phyloP scores from a whole-genome alignment of 1,284 basidiomycete species.

The Meira nashicola region DNA sequence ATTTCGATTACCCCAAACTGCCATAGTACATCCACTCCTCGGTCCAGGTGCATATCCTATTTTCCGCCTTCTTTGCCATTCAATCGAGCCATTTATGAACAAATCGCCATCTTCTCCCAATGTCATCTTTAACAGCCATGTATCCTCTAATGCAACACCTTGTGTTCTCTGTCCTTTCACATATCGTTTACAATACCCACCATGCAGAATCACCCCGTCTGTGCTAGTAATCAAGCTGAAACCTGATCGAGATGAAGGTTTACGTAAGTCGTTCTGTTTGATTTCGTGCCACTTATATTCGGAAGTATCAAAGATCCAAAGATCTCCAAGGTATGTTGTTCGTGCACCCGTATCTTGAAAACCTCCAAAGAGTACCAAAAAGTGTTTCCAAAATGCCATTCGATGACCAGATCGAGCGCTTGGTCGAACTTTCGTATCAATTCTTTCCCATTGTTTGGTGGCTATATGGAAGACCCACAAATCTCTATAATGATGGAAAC shows the following conservation, averaged over 20 bases:
- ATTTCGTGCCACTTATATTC: constrained; percentile 83
- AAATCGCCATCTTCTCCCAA: constrained; percentile 33
- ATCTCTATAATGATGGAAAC: constrained; percentile 85
- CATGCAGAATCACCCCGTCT: constrained; percentile 78
- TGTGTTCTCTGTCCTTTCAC: constrained; percentile 76
- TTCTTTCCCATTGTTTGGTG: constrained; percentile 72
- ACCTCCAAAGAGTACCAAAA: constrained; percentile 74
- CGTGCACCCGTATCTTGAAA: constrained; percentile 72
- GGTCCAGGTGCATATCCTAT: constrained; percentile 61
- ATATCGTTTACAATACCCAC: constrained; percentile 90
- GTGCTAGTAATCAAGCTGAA: constrained; percentile 77
- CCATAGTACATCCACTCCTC: constrained; percentile 75
- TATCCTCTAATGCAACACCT: constrained; percentile 75
- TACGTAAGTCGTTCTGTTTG: constrained; percentile 55
- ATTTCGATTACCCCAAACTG: constrained; percentile 63
- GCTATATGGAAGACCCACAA: constrained; percentile 47
- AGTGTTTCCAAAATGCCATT: constrained; percentile 87
- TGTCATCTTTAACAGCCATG: constrained; percentile 72
- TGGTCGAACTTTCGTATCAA: constrained; percentile 78
- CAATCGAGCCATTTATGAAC: constrained; percentile 52
- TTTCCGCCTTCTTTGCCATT: constrained; percentile 80
- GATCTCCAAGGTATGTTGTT: constrained; percentile 79
- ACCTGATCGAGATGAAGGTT: constrained; percentile 55
- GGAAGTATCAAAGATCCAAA: constrained; percentile 82
- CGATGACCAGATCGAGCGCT: constrained; percentile 74